Percentiles rank a stretch among this genome's conserved stretches.
Conservation (phyloP, 2,329 filamentous ascomycete genomes). For the Colletotrichum nymphaeae region DNA sequence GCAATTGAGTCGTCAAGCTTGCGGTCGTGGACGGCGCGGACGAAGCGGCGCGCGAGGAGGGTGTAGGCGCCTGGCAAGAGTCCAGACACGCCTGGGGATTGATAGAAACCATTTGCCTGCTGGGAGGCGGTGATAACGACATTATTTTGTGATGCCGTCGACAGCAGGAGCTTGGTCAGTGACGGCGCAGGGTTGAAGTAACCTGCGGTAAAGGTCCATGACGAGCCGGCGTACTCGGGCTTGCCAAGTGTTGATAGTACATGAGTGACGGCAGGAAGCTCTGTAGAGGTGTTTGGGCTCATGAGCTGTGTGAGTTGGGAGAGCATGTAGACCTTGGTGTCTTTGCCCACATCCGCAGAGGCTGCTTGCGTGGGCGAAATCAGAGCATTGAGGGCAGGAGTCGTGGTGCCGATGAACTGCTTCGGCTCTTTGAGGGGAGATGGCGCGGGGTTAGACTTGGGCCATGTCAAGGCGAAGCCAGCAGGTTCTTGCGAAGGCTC, state of each 20-base stretch:
- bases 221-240: constrained; percentile 73
- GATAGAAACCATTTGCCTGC: constrained; percentile 95
- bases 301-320: constrained; percentile 90
- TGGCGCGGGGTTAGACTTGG: constrained; percentile 76
- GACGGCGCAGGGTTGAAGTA: constrained; percentile 97
- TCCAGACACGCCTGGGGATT: constrained; percentile 86
- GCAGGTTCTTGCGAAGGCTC: constrained; percentile 67
- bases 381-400: constrained; percentile 73
- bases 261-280: constrained; percentile 82
- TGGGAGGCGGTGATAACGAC: constrained; percentile 94
- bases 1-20: constrained; percentile 68
- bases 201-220: constrained; percentile 96
- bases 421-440: constrained; percentile 78
- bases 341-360: constrained; percentile 41
- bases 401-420: constrained; percentile 77
- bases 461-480: constrained; percentile 78
- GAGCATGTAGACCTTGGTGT: constrained; percentile 87
- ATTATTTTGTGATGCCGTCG: constrained; percentile 75
- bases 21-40: constrained; percentile 65
- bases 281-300: constrained; percentile 83
- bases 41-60: constrained; percentile 84
- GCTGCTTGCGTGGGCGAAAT: constrained; percentile 62
- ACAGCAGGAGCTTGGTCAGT: constrained; percentile 82
- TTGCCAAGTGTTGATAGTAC: constrained; percentile 76
- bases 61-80: constrained; percentile 94